Evolutionary conservation across 768 basidiomycete genomes (phyloP).

Genomic region (Phylloporus scabripes): DNA sequence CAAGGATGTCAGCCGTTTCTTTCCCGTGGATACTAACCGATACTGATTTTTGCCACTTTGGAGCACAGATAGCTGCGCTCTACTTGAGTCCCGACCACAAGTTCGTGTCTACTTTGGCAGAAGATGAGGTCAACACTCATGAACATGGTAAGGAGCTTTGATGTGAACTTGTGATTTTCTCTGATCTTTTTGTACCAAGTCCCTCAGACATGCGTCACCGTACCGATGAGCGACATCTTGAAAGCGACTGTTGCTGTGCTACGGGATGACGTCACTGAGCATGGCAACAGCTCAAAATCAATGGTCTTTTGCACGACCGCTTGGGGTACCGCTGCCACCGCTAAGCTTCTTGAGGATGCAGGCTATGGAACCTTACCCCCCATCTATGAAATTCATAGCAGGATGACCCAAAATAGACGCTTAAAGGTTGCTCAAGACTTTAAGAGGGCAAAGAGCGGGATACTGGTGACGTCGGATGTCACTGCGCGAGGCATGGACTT

Average conservation of each 20-base stretch:
- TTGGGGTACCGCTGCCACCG: slow-evolving; percentile 44
- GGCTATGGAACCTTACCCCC: slow-evolving; percentile 28
- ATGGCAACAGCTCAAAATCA: slow-evolving; percentile 33
- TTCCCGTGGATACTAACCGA: background rate
- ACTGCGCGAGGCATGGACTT: slow-evolving; percentile 67
- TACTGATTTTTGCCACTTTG: background rate
- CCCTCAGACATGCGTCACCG: slow-evolving; percentile 41
- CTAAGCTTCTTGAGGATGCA: slow-evolving; percentile 32
- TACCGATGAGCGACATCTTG: slow-evolving; percentile 38
- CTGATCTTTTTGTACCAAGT: slow-evolving; percentile 28
- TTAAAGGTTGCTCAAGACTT: slow-evolving; percentile 47
- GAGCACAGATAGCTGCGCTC: slow-evolving; percentile 22
- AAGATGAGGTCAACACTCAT: slow-evolving; percentile 57
- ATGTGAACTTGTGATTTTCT: background rate
- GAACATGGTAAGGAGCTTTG: slow-evolving; percentile 41
- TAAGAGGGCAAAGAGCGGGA: slow-evolving; percentile 36
- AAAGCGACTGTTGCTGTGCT: slow-evolving; percentile 39
- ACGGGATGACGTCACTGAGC: slow-evolving; percentile 29
- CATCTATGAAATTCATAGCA: slow-evolving; percentile 53
- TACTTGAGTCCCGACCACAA: slow-evolving; percentile 26
- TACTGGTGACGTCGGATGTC: slow-evolving; percentile 52
- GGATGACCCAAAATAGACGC: slow-evolving; percentile 47
- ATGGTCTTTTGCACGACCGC: slow-evolving; percentile 71
- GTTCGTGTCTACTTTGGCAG: slow-evolving; percentile 55
- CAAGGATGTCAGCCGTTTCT: slow-evolving; percentile 35